A percentile compares a stretch with the other conserved stretches of the same genome.
These are phyloP conservation scores for Aspergillus aculeatinus DNA, from an alignment of 2,329 filamentous ascomycete species.

Conservation along the genomic window DNA sequence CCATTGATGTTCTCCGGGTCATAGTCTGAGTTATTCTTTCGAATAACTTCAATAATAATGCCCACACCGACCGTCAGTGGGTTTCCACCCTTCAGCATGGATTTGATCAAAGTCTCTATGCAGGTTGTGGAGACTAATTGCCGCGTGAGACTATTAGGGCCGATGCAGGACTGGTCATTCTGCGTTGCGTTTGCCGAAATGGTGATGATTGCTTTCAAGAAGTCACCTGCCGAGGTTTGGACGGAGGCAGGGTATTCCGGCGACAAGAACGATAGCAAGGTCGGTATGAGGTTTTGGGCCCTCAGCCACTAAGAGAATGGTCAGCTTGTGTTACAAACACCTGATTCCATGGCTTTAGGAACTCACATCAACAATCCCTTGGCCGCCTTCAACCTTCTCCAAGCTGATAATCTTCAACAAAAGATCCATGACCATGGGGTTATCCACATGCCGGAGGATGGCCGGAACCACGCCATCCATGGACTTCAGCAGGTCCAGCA, in stretches of 20 bases:
- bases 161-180: constrained; percentile 98
- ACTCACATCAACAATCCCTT: constrained; percentile 87
- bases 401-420: constrained; percentile 95
- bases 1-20: constrained; percentile 87
- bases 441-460: constrained; percentile 91
- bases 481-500: constrained; percentile 85
- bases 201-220: constrained; percentile 97
- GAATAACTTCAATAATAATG: constrained; percentile 96
- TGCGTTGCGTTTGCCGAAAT: constrained; percentile 98
- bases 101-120: constrained; percentile 77
- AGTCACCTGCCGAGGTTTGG: constrained; percentile 94
- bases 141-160: constrained; percentile 92
- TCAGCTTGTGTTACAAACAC: constrained; percentile 4
- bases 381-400: constrained; percentile 85
- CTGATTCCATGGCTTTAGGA: not conserved
- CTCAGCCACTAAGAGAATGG: constrained; percentile 72
- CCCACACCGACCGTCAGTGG: constrained; percentile 93
- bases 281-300: constrained; percentile 81
- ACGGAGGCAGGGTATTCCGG: constrained; percentile 84
- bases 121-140: constrained; percentile 87
- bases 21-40: constrained; percentile 99
- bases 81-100: constrained; percentile 93
- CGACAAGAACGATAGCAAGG: constrained; percentile 80
- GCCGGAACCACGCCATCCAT: constrained; percentile 78
- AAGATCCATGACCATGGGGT: constrained; percentile 97